A percentile compares a stretch with the other conserved stretches of the same genome.
Conservation (phyloP, 2,329 filamentous ascomycete species). For the Parafenestella ontariensis region DNA sequence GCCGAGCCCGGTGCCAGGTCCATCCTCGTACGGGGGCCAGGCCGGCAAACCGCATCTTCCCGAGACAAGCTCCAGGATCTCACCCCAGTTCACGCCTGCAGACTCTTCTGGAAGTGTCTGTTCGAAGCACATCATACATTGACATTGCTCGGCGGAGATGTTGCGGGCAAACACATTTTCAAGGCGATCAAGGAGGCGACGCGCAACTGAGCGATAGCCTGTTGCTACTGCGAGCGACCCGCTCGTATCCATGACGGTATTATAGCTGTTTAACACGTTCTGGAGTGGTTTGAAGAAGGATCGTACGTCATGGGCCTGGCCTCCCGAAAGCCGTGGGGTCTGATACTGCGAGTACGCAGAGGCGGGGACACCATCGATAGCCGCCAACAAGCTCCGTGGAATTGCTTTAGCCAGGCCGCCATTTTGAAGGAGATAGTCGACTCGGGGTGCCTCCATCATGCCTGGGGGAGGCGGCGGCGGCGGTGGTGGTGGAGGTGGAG, state of each 20-base stretch:
- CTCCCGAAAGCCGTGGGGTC: constrained; percentile 58
- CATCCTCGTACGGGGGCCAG: constrained; percentile 82
- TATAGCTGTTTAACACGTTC: constrained; percentile 84
- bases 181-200: constrained; percentile 84
- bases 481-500: constrained; percentile 72
- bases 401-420: constrained; percentile 78
- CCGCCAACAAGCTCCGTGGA: constrained; percentile 75
- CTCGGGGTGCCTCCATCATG: constrained; percentile 73
- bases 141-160: constrained; percentile 83
- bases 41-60: constrained; percentile 83
- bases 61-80: constrained; percentile 91
- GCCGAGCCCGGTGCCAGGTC: constrained; percentile 63
- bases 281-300: constrained; percentile 84
- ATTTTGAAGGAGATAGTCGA: constrained; percentile 91
- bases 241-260: constrained; percentile 78
- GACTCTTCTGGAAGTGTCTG: constrained; percentile 52
- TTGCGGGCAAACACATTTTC: constrained; percentile 95
- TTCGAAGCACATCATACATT: constrained; percentile 80
- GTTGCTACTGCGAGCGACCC: constrained; percentile 95
- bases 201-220: constrained; percentile 92
- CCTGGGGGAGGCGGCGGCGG: constrained; percentile 77
- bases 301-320: constrained; percentile 65
- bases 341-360: constrained; percentile 66
- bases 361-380: constrained; percentile 62
- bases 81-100: constrained; percentile 87